Conservation (phyloP, 1,139 yeast genomes). For the Hansenula lynferdii region DNA sequence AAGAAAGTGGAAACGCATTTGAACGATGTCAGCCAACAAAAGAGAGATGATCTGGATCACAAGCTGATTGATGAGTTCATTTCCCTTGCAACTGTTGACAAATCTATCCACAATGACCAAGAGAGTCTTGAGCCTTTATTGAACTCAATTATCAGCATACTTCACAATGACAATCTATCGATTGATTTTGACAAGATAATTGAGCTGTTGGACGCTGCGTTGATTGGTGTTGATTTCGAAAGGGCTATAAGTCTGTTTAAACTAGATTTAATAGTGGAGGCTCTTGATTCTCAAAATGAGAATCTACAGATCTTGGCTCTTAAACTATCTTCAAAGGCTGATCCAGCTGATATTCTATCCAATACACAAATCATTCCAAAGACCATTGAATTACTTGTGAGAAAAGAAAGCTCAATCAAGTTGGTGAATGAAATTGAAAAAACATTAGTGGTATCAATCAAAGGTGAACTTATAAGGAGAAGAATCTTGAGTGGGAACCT, state of each 20-base stretch:
- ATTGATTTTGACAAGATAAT: conserved; percentile 23
- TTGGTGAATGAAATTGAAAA: conserved; percentile 27
- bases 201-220: conserved; percentile 23
- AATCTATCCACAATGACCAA: conserved; percentile 5
- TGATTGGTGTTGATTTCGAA: conserved; percentile 25
- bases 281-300: conserved; percentile 23
- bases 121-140: conserved; percentile 7
- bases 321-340: conserved; percentile 25
- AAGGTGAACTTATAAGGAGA: conserved; percentile 26
- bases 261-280: conserved; percentile 24
- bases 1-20: conserved; percentile 2
- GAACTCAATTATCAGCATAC: conserved; percentile 4
- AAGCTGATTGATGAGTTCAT: conserved; percentile 5
- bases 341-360: conserved; percentile 29
- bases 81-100: conserved; percentile 11
- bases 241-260: conserved; percentile 23
- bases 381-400: conserved; percentile 20
- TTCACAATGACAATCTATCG: conserved; percentile 7
- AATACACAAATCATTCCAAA: conserved; percentile 24
- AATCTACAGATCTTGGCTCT: conserved; percentile 26
- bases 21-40: background rate
- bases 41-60: conserved; percentile 3
- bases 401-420: conserved; percentile 17
- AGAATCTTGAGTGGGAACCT: conserved; percentile 24
- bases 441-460: conserved; percentile 17